phyloP scores from a whole-genome alignment of 257 asterid genomes.

The Oldenlandia corymbosa region DNA sequence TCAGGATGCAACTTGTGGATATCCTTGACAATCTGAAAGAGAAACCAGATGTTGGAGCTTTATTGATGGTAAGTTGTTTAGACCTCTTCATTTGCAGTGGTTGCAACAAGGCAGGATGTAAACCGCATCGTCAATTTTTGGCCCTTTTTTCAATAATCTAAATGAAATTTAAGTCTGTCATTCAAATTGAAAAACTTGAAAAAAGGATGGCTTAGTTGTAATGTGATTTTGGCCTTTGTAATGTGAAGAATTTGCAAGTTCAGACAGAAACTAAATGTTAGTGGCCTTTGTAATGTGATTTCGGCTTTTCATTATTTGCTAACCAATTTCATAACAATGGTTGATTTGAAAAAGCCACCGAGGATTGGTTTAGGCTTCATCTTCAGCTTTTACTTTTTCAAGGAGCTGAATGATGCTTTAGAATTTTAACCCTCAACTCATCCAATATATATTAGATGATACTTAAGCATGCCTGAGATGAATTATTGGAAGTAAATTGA shows the following conservation, averaged over 20 bases:
- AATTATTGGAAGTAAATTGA: too few relatives aligned
- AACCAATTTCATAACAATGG: too few relatives aligned
- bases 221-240: too few relatives aligned
- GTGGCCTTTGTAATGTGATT: too few relatives aligned
- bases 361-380: background rate
- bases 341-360: too few relatives aligned
- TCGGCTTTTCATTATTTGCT: too few relatives aligned
- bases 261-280: too few relatives aligned
- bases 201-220: background rate
- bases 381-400: background rate
- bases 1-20: conserved; percentile 66
- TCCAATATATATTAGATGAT: too few relatives aligned
- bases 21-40: conserved; percentile 87
- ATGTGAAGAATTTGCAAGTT: background rate
- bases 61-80: conserved; percentile 52
- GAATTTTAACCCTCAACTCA: background rate
- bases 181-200: background rate
- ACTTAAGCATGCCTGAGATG: too few relatives aligned
- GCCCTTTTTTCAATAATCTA: background rate
- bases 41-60: conserved; percentile 91
- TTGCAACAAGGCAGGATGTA: background rate
- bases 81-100: background rate
- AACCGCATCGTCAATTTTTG: background rate
- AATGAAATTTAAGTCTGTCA: background rate
- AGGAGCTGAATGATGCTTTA: background rate